Base-by-base conservation (phyloP, 805 yeast genomes). In the Lipomyces kockii region DNA sequence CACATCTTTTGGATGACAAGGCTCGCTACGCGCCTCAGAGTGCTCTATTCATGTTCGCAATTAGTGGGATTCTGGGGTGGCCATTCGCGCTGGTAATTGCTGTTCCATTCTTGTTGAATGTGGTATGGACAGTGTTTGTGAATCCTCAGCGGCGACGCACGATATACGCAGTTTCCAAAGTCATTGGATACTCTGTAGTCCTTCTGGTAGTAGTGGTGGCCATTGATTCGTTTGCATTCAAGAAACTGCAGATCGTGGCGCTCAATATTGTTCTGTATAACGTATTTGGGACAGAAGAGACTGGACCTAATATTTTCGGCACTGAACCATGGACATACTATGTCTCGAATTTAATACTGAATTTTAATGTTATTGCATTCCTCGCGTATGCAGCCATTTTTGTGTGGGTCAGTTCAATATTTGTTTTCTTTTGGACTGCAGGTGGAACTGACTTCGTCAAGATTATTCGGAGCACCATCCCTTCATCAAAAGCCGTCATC, bases 251-350 rank as follows among this genome's bases (percentile, higher is more conserved):
- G 58, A 56, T 91, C 35, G 96, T 93, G 1, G 93, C 97, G 0
- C 80, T 88, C 71, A 94, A 93, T 75, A 92, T 92, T 69, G 88
- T 92, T 3, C 77, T 86, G 27, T 94, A 94, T 78, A 93, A 94
- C 74, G 97, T 93, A 1, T 79, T 89, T 65, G 87, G 96, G 0
- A 81, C 82, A 65, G 90, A 86, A 54, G 84, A 84, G 6, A 82
- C 91, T 32, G 98, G 98, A 0, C 98, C 98, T 1, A 88, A 90
- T 67, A 92, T 94, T 29, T 94, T 92, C 78, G 98, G 98, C 34
- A 85, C 85, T 5, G 98, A 93, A 77, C 91, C 95, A 14, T 81
- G 89, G 79, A 76, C 80, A 46, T 94, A 90, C 77, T 94, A 94
- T 74, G 69, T 86, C 11, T 75, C 83, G 66, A 92, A 93, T 74